A percentile compares a stretch with the other conserved stretches of the same genome.
Conservation (phyloP, 2,329 filamentous ascomycete species). For the Rhynchosporium secalis region DNA sequence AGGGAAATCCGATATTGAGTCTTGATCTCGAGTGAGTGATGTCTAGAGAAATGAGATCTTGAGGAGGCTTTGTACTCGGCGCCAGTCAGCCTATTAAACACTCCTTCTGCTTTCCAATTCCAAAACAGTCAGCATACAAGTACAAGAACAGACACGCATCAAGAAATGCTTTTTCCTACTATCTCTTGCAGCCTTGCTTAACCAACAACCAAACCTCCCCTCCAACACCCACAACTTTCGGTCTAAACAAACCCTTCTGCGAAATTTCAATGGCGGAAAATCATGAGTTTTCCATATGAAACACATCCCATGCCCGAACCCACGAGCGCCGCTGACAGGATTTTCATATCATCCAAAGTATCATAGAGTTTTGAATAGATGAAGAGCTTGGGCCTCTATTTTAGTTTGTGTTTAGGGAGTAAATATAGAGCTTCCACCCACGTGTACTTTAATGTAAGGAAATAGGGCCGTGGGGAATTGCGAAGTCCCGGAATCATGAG, state of each 20-base stretch:
- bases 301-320: conserved; percentile 48
- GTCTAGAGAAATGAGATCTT: too few relatives aligned
- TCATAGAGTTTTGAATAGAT: conserved; percentile 14
- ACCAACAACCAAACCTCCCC: conserved; percentile 30
- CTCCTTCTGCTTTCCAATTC: too few relatives aligned
- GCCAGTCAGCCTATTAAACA: too few relatives aligned
- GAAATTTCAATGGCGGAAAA: conserved; percentile 47
- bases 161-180: not conserved
- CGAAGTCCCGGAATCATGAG: too few relatives aligned
- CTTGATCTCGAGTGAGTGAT: too few relatives aligned
- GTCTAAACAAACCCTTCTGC: conserved; percentile 46
- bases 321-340: conserved; percentile 46
- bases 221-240: conserved; percentile 74
- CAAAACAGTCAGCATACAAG: too few relatives aligned
- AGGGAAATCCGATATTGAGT: too few relatives aligned
- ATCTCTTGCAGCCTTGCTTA: conserved; percentile 21
- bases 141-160: too few relatives aligned
- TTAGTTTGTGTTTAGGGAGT: conserved; percentile 26
- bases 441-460: conserved; percentile 44
- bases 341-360: conserved; percentile 36
- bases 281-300: conserved; percentile 48
- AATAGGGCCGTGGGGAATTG: too few relatives aligned
- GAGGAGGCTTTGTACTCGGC: too few relatives aligned
- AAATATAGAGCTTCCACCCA: conserved; percentile 43
- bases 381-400: not conserved